Evolutionary conservation across 2,329 filamentous ascomycete species (phyloP).

Genomic region (Hymenotorrendiella dingleyae): DNA sequence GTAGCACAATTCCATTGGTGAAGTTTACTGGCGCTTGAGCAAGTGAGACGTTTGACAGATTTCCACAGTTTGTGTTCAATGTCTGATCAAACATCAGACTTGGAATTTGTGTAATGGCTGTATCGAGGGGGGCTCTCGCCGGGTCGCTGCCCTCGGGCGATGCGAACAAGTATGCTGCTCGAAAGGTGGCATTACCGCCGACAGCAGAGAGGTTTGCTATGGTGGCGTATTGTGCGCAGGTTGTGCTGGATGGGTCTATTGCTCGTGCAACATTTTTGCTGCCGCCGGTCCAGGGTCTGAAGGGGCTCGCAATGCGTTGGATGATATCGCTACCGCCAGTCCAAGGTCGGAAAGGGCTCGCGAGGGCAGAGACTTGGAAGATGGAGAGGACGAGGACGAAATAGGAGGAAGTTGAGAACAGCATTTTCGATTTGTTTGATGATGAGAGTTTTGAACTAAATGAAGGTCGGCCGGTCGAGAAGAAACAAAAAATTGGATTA

Average conservation of each 20-base stretch:
- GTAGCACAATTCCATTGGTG: conserved; percentile 35
- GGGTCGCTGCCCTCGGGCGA: conserved; percentile 37
- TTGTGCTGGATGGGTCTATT: conserved; percentile 1
- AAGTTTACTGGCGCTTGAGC: conserved; percentile 39
- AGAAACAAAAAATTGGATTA: not conserved
- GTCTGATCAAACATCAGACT: conserved; percentile 34
- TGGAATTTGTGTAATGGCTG: conserved; percentile 29
- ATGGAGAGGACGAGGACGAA: conserved; percentile 4
- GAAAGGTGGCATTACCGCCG: conserved; percentile 39
- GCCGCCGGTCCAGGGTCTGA: not conserved
- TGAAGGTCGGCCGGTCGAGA: not conserved
- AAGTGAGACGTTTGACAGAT: conserved; percentile 40
- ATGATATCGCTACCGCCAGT: not conserved
- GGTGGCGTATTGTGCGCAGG: conserved; percentile 38
- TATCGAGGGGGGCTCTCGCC: conserved; percentile 37
- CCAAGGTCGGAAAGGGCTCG: not conserved
- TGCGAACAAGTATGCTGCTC: conserved; percentile 39
- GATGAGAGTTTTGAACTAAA: not conserved
- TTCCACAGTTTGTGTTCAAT: conserved; percentile 41
- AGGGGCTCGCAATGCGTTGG: not conserved
- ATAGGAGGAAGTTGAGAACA: not conserved
- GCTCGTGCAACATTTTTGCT: too few species aligned
- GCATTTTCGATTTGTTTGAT: conserved; percentile 1
- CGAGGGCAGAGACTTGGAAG: not conserved
- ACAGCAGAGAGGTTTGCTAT: conserved; percentile 43